Evolutionary conservation across 2,329 filamentous ascomycete genomes (phyloP), one percentile per base, ranked within the genome.

Genomic region (Metarhizium anisopliae): DNA sequence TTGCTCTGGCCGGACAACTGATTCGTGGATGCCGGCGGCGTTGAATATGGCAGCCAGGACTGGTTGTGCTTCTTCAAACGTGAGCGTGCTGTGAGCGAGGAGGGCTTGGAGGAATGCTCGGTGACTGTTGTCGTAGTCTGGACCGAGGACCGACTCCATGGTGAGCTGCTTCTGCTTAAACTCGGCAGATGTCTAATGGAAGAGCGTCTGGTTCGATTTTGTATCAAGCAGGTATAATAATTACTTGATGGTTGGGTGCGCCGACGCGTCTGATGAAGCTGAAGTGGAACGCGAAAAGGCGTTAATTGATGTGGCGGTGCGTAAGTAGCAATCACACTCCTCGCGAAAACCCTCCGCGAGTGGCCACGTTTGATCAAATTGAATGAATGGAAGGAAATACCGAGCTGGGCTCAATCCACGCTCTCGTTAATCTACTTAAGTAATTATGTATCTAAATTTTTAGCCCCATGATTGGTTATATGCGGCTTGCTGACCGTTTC

Each of bases 41-140:
- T 82, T 85, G 62, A 87, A 77, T 55, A 97, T 93, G 36, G 80
- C 81, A 3, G 92, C 90, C 14, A 97, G 77, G 29, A 96, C 75
- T 1, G 83, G 81, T 64, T 84, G 84, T 13, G 86, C 85, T 64
- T 95, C 84, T 54, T 83, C 77, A 59, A 88, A 83, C 0, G 89
- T 95, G 69, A 97, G 78, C 49, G 84, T 83, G 25, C 89, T 87
- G 52, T 86, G 84, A 3, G 89, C 84, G 70, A 96, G 79, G 62
- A 99, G 85, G 51, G 89, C 89, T 72, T 99, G 94, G 0, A 97
- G 77, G 66, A 99, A 96, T 8, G 93, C 92, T 56, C 90, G 86
- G 68, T 96, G 89, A 59, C 79, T 79, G 67, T 95, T 77, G 55
- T 69, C 67, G 64, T 80, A 82, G 25, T 71, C 68, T 1, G 60